These are phyloP conservation scores for Backusella liffmaniae DNA, from an alignment of 192 early-diverging fungal species.

Conservation along the genomic window DNA sequence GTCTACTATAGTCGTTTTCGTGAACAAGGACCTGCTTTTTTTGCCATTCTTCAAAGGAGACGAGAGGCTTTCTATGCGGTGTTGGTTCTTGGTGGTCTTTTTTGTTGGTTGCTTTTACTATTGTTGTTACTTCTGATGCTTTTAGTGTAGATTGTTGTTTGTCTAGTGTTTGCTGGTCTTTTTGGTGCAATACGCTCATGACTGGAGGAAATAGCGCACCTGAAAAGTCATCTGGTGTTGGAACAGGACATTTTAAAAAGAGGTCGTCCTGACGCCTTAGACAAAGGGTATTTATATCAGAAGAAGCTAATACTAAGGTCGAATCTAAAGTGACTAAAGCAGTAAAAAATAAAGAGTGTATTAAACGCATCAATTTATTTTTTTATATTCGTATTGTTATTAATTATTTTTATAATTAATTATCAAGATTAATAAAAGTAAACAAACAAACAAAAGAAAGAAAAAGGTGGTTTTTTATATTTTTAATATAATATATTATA, in stretches of 20 bases:
- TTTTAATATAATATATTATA: too few relatives aligned
- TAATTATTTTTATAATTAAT: neutral
- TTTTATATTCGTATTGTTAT: neutral
- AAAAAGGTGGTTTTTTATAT: neutral
- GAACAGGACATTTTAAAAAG: constrained; percentile 3
- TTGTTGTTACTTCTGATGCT: neutral
- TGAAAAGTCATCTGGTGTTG: neutral
- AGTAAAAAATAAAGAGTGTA: constrained; percentile 8
- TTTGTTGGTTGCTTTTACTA: neutral
- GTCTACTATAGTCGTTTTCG: constrained; percentile 14
- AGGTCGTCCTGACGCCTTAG: neutral
- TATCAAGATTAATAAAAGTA: neutral
- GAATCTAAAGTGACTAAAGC: neutral
- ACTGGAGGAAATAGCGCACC: neutral
- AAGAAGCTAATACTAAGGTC: neutral
- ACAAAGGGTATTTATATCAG: neutral
- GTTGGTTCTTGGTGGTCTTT: neutral
- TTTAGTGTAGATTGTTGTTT: neutral
- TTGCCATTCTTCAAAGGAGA: constrained; percentile 43
- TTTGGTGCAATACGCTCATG: neutral
- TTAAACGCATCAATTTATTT: constrained; percentile 2
- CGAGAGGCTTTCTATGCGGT: neutral
- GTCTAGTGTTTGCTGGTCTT: neutral
- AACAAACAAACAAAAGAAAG: neutral
- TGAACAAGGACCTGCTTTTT: constrained; percentile 12